These are phyloP conservation scores for Sphaceloma murrayae DNA, from an alignment of 2,329 filamentous ascomycete species.

Conservation along the genomic window DNA sequence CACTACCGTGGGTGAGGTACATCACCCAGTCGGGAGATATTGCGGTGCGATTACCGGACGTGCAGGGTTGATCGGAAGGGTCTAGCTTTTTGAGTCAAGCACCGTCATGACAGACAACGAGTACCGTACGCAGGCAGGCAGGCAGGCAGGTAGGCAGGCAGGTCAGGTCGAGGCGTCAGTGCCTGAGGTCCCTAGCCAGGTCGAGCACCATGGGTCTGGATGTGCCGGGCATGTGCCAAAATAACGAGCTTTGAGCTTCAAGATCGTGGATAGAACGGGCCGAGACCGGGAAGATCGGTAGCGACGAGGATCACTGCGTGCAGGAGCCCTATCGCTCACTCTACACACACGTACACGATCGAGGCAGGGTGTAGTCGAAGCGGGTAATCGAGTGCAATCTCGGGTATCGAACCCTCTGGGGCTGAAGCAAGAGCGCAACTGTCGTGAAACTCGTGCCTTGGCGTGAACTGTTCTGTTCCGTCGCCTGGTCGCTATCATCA, in stretches of 20 bases:
- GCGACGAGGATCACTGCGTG: constrained; percentile 8
- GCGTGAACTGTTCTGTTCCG: constrained; percentile 1
- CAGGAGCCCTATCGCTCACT: neutral
- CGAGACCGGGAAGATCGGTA: constrained; percentile 6
- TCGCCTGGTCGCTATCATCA: neutral
- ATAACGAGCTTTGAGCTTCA: neutral
- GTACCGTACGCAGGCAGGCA: constrained; percentile 12
- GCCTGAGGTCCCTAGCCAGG: neutral
- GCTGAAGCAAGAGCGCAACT: neutral
- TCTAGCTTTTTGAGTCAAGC: neutral
- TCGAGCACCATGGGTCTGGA: neutral
- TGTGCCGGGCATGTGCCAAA: constrained; percentile 10
- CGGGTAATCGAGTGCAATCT: constrained; percentile 5
- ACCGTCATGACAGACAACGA: constrained; percentile 7
- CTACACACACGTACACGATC: too few relatives aligned
- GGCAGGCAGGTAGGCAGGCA: too few relatives aligned
- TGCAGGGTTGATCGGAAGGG: constrained; percentile 7
- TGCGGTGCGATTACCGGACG: constrained; percentile 82
- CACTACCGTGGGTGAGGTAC: constrained; percentile 93
- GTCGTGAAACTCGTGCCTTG: constrained; percentile 5
- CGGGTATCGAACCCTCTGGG: constrained; percentile 5
- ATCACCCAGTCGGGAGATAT: constrained; percentile 98
- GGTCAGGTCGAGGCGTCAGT: constrained; percentile 2
- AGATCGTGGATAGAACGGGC: constrained; percentile 2
- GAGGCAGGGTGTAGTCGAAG: too few relatives aligned